phyloP scores from a whole-genome alignment of 192 early-diverging fungal genomes.

The Geranomyces michiganensis region DNA sequence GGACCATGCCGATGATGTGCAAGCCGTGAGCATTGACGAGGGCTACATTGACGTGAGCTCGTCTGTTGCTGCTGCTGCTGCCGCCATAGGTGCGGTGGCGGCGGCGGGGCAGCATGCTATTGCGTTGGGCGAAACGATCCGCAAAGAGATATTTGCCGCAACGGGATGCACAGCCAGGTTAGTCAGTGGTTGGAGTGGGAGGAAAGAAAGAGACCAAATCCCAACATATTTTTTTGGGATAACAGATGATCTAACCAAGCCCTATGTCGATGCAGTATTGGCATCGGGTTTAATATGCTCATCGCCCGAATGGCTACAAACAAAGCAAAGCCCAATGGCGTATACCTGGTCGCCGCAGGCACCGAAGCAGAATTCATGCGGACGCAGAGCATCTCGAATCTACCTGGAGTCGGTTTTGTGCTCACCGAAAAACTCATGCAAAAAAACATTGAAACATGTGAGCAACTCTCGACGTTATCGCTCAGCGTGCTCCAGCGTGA shows the following conservation, averaged over 20 bases:
- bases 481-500: constrained; percentile 56
- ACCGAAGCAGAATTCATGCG: constrained; percentile 16
- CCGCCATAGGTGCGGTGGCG: neutral
- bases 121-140: too few species aligned
- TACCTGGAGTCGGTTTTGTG: constrained; percentile 67
- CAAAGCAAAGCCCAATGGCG: constrained; percentile 73
- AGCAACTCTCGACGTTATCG: constrained; percentile 37
- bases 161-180: constrained; percentile 18
- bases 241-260: too few species aligned
- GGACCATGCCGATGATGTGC: constrained; percentile 65
- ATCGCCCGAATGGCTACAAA: constrained; percentile 74
- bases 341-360: constrained; percentile 13
- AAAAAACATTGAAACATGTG: constrained; percentile 39
- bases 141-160: constrained; percentile 31
- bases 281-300: constrained; percentile 73
- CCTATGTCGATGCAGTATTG: constrained; percentile 62
- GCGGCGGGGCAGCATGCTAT: too few species aligned
- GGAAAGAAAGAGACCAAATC: too few species aligned
- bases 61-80: constrained; percentile 32
- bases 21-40: constrained; percentile 87
- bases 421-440: constrained; percentile 49
- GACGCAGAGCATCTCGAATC: constrained; percentile 38
- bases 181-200: too few species aligned
- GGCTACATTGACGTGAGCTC: constrained; percentile 73
- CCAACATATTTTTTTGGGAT: too few species aligned